A percentile compares a stretch with the other conserved stretches of the same genome.
Evolutionary conservation across 768 basidiomycete species (phyloP).

Genomic region (Lyophyllum semitale): DNA sequence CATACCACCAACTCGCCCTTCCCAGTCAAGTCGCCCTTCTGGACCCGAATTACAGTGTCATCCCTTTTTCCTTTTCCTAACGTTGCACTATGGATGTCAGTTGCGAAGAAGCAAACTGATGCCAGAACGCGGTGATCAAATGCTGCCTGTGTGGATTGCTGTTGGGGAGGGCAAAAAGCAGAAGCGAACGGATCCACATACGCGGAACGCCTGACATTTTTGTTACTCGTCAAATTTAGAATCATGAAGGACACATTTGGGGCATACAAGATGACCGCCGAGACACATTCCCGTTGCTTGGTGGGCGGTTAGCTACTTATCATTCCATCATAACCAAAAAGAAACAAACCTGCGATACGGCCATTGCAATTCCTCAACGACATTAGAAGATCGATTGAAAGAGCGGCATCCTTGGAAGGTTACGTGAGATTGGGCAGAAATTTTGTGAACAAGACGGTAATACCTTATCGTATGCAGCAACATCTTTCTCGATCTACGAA

Average conservation of each 20-base stretch:
- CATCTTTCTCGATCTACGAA: constrained; percentile 80
- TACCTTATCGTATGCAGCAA: constrained; percentile 89
- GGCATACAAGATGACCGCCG: constrained; percentile 77
- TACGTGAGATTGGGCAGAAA: not conserved
- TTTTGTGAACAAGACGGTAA: not conserved
- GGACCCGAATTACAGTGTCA: constrained; percentile 75
- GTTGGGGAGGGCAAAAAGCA: not conserved
- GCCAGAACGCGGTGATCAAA: constrained; percentile 84
- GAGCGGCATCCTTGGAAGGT: constrained; percentile 65
- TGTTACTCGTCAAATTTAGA: not conserved
- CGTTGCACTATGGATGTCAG: constrained; percentile 87
- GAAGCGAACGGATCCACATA: constrained; percentile 20
- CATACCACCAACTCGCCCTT: constrained; percentile 86
- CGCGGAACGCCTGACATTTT: constrained; percentile 38
- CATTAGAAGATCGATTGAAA: constrained; percentile 73
- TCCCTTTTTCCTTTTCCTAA: constrained; percentile 86
- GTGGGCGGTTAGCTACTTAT: not conserved
- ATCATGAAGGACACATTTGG: not conserved
- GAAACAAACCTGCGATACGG: constrained; percentile 71
- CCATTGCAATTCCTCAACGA: constrained; percentile 87
- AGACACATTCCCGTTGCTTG: constrained; percentile 89
- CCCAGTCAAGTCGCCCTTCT: constrained; percentile 70
- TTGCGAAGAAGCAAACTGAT: constrained; percentile 93
- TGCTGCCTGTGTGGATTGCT: constrained; percentile 58
- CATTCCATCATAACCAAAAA: constrained; percentile 4